phyloP scores from a whole-genome alignment of 2,329 filamentous ascomycete species.

The Ophiostoma perfectum region DNA sequence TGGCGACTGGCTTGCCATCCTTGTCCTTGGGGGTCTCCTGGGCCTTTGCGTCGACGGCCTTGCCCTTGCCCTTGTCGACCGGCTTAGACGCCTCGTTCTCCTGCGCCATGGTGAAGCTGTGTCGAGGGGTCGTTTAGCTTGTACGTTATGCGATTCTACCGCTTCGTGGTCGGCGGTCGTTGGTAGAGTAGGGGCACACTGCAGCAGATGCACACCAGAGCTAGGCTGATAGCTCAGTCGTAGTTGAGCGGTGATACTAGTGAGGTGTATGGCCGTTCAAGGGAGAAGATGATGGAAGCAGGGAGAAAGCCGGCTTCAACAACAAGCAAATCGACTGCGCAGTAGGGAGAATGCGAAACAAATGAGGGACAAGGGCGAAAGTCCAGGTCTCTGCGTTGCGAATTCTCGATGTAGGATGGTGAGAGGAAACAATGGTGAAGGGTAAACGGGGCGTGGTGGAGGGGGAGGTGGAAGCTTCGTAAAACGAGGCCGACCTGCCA shows the following conservation, averaged over 20 bases:
- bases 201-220: neutral
- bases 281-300: slow-evolving; percentile 19
- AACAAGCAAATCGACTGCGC: neutral
- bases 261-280: neutral
- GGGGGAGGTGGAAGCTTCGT: slow-evolving; percentile 25
- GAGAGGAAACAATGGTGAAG: slow-evolving; percentile 2
- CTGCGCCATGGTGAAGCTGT: slow-evolving; percentile 66
- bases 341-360: neutral
- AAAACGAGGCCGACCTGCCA: slow-evolving; percentile 21
- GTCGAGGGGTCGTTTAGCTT: neutral
- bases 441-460: slow-evolving; percentile 16
- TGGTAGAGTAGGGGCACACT: neutral
- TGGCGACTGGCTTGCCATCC: slow-evolving; percentile 63
- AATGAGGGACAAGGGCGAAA: neutral
- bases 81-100: slow-evolving; percentile 80
- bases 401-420: neutral
- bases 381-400: neutral
- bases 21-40: slow-evolving; percentile 57
- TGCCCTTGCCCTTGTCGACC: slow-evolving; percentile 89
- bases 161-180: neutral
- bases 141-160: neutral
- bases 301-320: slow-evolving; percentile 8
- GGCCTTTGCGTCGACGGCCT: slow-evolving; percentile 66
- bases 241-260: neutral
- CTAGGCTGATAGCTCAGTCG: neutral